Base-by-base conservation (phyloP, 2,329 filamentous ascomycete species). In the Ascomycota sp. region DNA sequence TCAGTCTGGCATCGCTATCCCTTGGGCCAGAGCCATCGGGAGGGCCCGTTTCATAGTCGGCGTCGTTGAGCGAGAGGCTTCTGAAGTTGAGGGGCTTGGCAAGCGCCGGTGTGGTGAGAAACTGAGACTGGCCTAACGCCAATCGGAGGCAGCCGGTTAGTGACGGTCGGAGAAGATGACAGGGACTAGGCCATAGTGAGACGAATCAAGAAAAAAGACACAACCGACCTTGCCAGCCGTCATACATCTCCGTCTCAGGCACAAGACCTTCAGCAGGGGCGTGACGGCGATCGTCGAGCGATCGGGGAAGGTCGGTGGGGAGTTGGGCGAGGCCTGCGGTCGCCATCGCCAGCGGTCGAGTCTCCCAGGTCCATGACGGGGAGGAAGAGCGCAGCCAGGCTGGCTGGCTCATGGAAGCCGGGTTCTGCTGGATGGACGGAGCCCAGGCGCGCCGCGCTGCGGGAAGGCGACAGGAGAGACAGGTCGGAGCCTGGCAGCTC, bases 241-340 rank as follows among this genome's bases (percentile, higher is more conserved):
- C 89, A 52, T 95, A 98, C 59, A 94, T 82, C 61, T 95, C 89
- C 25, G 85, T 93, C 61, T 95, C 89, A 24, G 65, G 63, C 32
- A 77, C 65, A 38, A 74, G 67, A 36, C 47, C 43, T 34, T 75
- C 71, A 28, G 59, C 62, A 4, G 73, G 67, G 22, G 77, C 66
- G 43, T 64, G 64, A 41, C 75, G 69, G 35, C 89, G 72, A 57
- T 98, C 89, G 51, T 98, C 77, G 32, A 98, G 68, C 9, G 85
- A 93, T 40, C 69, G 89, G 8, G 89, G 89, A 23, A 98, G 68
- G 53, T 98, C 89, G 40, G 68, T 58, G 25, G 89, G 89, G 30
- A 95, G n/a, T 69, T 36, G 49, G 40, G 35, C 57, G 57, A 35
- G 63, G 56, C 50, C 56, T 59, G 36, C 47, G 46, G 19, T 53